Base-by-base conservation (phyloP, 495 filamentous ascomycete genomes). In the Aspergillus ostianus region DNA sequence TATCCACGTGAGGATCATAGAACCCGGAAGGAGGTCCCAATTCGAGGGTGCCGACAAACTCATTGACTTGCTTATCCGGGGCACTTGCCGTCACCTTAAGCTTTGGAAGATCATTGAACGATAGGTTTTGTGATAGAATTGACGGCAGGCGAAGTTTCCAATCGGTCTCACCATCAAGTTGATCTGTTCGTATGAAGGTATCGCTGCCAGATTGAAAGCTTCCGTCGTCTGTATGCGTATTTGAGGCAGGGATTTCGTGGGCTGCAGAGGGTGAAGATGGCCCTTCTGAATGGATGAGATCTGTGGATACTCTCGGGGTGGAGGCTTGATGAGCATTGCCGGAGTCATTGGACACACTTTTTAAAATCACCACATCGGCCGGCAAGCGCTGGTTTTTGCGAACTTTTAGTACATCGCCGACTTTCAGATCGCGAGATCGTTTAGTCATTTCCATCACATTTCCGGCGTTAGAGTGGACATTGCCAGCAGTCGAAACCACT, bases 151-250 rank as follows among this genome's bases (percentile, higher is more conserved):
- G 87, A 41, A 99, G 80, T 73, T 99, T 99, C 95, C 95, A 99
- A 66, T 99, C 95, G 8, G 95, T 99, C 74, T 99, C 95, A 57
- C 95, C 95, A 64, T 99, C 95, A 10, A 99, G 82, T 69, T 99
- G 95, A 71, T 99, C 95, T 2, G 95, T 99, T 47, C 93, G 84
- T 62, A 99, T 97, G 62, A 99, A 99, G 1, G 95, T 90, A 67
- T 99, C 95, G 36, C 92, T 92, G 19, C 83, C 79, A 20, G 71
- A 68, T 17, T 67, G 67, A 32, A 13, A 15, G 58, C 64, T 57
- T 4, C 55, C 57, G 18, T 63, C 46, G 50, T 57, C 61, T 13
- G 57, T 56, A 13, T 47, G 59, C 26, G 47, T 27, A 55, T 53
- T 62, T 7, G 60, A 32, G 12, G 57, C 51, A 27, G 59, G 46